Evolutionary conservation across 192 early-diverging fungal species (phyloP).

Genomic region (Rhizophagus sp.): DNA sequence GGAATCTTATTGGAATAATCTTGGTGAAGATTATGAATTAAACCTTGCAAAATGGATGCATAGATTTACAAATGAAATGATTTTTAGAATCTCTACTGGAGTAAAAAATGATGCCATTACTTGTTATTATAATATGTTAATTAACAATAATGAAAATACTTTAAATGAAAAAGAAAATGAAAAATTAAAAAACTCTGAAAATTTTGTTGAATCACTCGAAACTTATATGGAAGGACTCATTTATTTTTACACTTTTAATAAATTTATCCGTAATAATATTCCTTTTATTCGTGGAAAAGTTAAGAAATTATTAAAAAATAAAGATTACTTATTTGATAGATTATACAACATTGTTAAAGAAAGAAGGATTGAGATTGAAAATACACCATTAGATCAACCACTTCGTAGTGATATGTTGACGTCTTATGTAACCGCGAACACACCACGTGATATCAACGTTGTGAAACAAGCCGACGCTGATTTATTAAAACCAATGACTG

Average conservation of each 20-base stretch:
- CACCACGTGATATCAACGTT: background rate
- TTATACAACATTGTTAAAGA: background rate
- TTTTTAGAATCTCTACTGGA: background rate
- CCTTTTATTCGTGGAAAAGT: background rate
- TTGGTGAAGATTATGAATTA: background rate
- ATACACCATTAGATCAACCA: background rate
- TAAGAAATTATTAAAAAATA: background rate
- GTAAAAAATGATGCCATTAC: background rate
- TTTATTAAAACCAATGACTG: slow-evolving; percentile 7
- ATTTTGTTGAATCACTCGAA: background rate
- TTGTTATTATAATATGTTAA: background rate
- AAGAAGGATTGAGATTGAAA: slow-evolving; percentile 4
- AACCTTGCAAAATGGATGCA: background rate
- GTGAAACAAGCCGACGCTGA: background rate
- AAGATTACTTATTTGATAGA: background rate
- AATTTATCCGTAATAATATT: background rate
- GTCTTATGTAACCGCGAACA: background rate
- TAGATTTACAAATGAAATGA: background rate
- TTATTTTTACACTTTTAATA: background rate
- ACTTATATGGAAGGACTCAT: background rate
- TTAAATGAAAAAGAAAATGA: background rate
- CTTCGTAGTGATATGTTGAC: background rate
- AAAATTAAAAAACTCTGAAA: background rate
- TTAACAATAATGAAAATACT: background rate
- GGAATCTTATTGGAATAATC: slow-evolving; percentile 5